A percentile compares a stretch with the other conserved stretches of the same genome.
These are phyloP conservation scores for Wickerhamomyces pijperi DNA, from an alignment of 805 yeast species.

Conservation along the genomic window DNA sequence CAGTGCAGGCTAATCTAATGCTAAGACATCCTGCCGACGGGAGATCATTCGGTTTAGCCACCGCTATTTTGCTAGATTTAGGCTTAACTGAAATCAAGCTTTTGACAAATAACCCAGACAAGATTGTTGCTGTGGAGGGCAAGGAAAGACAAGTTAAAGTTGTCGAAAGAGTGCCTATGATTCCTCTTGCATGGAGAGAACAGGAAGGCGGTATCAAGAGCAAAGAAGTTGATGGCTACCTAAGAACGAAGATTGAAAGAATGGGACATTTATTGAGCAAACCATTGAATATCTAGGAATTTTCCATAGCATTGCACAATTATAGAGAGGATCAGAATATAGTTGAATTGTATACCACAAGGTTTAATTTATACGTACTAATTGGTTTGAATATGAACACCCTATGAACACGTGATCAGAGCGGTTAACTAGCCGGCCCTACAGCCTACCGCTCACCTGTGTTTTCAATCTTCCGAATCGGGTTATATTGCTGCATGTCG, in stretches of 20 bases:
- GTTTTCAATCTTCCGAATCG: neutral
- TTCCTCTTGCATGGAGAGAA: slow-evolving; percentile 81
- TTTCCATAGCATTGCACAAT: no score
- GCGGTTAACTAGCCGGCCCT: no score
- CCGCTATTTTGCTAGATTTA: slow-evolving; percentile 81
- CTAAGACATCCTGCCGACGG: slow-evolving; percentile 96
- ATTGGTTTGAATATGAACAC: no score
- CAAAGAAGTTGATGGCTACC: slow-evolving; percentile 83
- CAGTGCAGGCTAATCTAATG: slow-evolving; percentile 89
- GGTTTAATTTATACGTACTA: no score
- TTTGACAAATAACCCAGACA: slow-evolving; percentile 93
- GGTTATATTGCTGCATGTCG: no score
- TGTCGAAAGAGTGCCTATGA: slow-evolving; percentile 88
- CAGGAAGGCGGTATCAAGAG: slow-evolving; percentile 57
- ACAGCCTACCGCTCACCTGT: no score
- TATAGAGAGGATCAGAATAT: no score
- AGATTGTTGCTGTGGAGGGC: slow-evolving; percentile 90
- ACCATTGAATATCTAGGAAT: slow-evolving; percentile 19
- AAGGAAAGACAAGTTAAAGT: slow-evolving; percentile 64
- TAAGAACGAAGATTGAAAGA: slow-evolving; percentile 87
- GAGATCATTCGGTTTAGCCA: slow-evolving; percentile 87
- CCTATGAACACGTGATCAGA: neutral
- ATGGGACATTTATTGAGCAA: slow-evolving; percentile 87
- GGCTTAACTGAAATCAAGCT: slow-evolving; percentile 63
- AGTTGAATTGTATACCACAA: no score